Base-by-base conservation (phyloP, 1,284 basidiomycete species). In the Ganoderma meredithae region DNA sequence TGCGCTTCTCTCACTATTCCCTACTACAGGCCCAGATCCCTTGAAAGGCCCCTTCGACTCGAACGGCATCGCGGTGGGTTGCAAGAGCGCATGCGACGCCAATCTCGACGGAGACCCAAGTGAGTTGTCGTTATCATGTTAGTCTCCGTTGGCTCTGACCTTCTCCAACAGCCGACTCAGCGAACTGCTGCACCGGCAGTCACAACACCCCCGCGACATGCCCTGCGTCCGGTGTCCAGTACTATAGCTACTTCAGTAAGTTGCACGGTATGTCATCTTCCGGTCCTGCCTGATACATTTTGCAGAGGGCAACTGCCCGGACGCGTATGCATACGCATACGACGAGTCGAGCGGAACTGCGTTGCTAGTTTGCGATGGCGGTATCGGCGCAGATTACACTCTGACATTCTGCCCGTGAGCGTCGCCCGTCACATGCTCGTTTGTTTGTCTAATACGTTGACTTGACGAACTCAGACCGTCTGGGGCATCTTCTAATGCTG, bases 321-420 rank as follows among this genome's bases (percentile, higher is more conserved):
- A 84, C 65, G 74, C 83, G 1, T 87, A 86, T 71, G 84, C 81
- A 0, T 87, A 86, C 69, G 85, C 86, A 0, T 88, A 79, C 71
- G 86, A 87, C 70, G 86, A 87, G 74, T 75, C 77, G 27, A 83
- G 81, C 64, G 80, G 80, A 0, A 83, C 83, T 1, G 85, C 86
- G 2, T 78, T 86, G 31, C 85, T 81, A 81, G 84, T 81, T 0
- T 87, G 86, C 71, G 73, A 74, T 33, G 76, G 81, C 3, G 62
- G 73, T 19, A 68, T 75, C 61, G 76, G 78, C 15, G 82, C 84
- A 1, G 81, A 85, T 69, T 88, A 84, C 69, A 85, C 83, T 2
- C 63, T 86, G 59, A 86, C 84, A 0, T 87, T 86, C 77, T 87
- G 85, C 76, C 84, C 84, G 77, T 83, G 59, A 63, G 76, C 8